Evolutionary conservation across 2,329 filamentous ascomycete genomes (phyloP), one percentile per base, ranked within the genome.

Genomic region (Diaporthe sp.): DNA sequence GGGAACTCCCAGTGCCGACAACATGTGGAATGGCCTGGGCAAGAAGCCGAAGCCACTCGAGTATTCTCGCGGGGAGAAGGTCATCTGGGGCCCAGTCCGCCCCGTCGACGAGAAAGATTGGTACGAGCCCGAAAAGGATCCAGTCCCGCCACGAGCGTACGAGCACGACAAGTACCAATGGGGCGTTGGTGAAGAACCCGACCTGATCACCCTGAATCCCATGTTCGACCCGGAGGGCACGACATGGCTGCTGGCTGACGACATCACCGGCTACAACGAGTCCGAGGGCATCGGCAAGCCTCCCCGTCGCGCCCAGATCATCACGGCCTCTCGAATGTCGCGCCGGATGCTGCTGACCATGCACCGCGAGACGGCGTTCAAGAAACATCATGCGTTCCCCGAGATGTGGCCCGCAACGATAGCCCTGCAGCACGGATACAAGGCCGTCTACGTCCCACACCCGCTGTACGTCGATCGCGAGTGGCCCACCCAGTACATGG

Each of bases 331-430:
- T 0, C 92, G 96, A 72, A 93, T 98, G 85, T 97, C 94, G 17
- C 92, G 92, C 67, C 92, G 92, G 63, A 91, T 98, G 65, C 89
- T 98, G 20, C 87, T 92, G 77, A 93, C 93, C 25, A 98, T 98
- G 96, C 96, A 98, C 86, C 90, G 92, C 73, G 95, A 98, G 86
- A 98, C 96, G 5, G 92, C 92, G 42, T 90, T 94, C 80, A 93
- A 93, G 81, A 96, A 95, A 80, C 94, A 97, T 84, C 94, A 94
- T 78, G 97, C 97, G 87, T 98, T 98, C 83, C 94, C 95, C 0
- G 96, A 98, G 84, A 98, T 98, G 96, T 98, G 95, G 95, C 95
- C 96, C 0, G 93, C 93, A 1, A 97, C 94, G 0, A 92, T 94
- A 1, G 94, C 96, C 1, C 89, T 98, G 13, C 96, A 98, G 76